A percentile compares a stretch with the other conserved stretches of the same genome.
Evolutionary conservation across 2,329 filamentous ascomycete species (phyloP).

Genomic region (Penicillium hordei): DNA sequence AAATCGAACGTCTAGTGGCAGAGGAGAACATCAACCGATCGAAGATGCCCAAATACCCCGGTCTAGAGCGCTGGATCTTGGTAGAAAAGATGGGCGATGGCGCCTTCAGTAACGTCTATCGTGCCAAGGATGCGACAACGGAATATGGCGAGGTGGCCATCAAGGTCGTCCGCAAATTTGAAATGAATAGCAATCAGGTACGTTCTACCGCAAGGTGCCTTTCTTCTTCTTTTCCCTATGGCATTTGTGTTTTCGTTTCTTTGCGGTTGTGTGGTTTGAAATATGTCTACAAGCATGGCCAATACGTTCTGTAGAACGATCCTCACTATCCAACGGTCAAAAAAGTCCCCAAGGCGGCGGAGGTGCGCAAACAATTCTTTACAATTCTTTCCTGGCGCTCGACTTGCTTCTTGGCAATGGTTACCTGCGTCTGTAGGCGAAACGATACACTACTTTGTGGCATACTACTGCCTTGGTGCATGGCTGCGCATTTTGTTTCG

Average conservation of each 20-base stretch:
- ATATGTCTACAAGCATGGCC: conserved; percentile 44
- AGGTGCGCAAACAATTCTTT: conserved; percentile 68
- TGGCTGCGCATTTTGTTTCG: conserved; percentile 11
- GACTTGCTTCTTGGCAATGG: conserved; percentile 11
- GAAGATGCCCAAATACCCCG: conserved; percentile 83
- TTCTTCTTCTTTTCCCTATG: conserved; percentile 31
- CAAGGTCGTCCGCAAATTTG: conserved; percentile 97
- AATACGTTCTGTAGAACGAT: conserved; percentile 70
- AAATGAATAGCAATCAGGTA: conserved; percentile 99
- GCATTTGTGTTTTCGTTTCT: conserved; percentile 24
- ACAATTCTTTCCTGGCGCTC: conserved; percentile 34
- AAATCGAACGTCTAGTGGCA: conserved; percentile 81
- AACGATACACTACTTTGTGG: not conserved
- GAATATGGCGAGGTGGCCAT: conserved; percentile 82
- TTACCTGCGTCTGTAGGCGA: not conserved
- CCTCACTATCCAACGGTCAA: conserved; percentile 94
- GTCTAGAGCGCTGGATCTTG: conserved; percentile 80
- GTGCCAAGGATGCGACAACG: conserved; percentile 73
- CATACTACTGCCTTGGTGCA: conserved; percentile 14
- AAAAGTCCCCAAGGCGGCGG: conserved; percentile 90
- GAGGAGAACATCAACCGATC: conserved; percentile 85
- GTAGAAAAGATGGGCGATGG: conserved; percentile 98
- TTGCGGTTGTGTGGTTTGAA: conserved; percentile 24
- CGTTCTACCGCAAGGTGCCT: conserved; percentile 45
- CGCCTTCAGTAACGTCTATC: conserved; percentile 98